phyloP scores from a whole-genome alignment of 305 asterid species.

The Solanum hybrid region DNA sequence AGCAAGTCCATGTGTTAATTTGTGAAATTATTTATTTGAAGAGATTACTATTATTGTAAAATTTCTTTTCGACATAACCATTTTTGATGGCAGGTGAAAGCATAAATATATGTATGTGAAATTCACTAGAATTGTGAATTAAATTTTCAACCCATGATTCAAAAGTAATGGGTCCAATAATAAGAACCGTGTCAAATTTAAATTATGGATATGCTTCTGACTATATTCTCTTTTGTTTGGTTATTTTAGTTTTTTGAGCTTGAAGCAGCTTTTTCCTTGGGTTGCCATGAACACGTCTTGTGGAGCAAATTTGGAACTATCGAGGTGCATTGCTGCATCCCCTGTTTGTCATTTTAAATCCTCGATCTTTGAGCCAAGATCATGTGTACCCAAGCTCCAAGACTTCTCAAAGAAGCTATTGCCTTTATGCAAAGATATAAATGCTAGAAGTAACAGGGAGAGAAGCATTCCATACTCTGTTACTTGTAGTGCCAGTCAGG shows the following conservation, averaged over 20 bases:
- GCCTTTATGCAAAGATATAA: conserved; percentile 15
- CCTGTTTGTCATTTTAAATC: conserved; percentile 1
- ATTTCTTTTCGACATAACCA: neutral
- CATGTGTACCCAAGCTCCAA: conserved; percentile 16
- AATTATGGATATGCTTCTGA: neutral
- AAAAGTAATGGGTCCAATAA: neutral
- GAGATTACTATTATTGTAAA: neutral
- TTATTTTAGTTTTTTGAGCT: neutral
- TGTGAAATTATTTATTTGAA: neutral
- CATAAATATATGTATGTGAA: neutral
- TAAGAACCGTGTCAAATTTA: neutral
- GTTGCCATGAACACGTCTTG: conserved; percentile 6
- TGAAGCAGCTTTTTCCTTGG: neutral
- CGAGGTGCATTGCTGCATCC: conserved; percentile 21
- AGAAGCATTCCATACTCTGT: conserved; percentile 14
- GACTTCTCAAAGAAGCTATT: conserved; percentile 10
- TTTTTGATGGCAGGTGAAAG: neutral
- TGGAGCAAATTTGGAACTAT: conserved; percentile 34
- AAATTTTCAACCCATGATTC: neutral
- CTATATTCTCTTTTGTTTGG: neutral
- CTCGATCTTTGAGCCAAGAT: conserved; percentile 7
- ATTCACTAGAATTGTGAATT: neutral
- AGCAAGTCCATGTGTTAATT: neutral
- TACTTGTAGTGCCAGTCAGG: conserved; percentile 21
- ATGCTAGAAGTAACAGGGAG: conserved; percentile 14